Evolutionary conservation across 73 alveolate genomes (phyloP).

Genomic region (Tetrahymena borealis): DNA sequence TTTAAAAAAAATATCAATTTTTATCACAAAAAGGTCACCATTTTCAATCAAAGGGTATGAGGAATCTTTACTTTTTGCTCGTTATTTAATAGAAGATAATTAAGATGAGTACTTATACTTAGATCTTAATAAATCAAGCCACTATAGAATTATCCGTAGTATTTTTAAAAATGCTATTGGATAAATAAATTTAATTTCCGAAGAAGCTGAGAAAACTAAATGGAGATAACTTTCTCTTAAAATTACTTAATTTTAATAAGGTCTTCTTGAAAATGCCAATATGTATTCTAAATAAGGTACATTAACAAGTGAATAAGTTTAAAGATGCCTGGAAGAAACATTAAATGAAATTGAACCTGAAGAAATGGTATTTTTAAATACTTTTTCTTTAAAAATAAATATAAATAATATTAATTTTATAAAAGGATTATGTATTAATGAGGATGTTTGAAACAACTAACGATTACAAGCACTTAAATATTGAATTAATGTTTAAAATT

Average conservation of each 20-base stretch:
- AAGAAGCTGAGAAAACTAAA: not conserved
- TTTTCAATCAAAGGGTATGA: not conserved
- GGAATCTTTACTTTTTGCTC: not conserved
- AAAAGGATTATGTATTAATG: not conserved
- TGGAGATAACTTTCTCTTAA: not conserved
- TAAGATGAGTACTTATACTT: not conserved
- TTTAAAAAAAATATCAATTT: not conserved
- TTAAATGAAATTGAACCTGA: not conserved
- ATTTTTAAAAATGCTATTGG: not conserved
- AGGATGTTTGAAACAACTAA: not conserved
- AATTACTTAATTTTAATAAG: not conserved
- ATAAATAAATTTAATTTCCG: not conserved
- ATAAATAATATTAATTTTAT: not conserved
- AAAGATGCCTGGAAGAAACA: not conserved
- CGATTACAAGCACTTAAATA: not conserved
- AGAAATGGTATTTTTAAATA: not conserved
- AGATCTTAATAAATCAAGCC: not conserved
- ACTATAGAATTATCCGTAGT: not conserved
- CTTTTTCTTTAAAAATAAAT: not conserved
- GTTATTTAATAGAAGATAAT: not conserved
- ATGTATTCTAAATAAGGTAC: not conserved
- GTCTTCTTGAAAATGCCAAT: not conserved
- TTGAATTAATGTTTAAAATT: not conserved
- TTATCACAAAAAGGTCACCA: not conserved
- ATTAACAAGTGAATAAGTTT: not conserved